Evolutionary conservation across 306 rosid species (phyloP), one percentile per base, ranked within the genome.

Genomic region (Prinsepia uniflora): DNA sequence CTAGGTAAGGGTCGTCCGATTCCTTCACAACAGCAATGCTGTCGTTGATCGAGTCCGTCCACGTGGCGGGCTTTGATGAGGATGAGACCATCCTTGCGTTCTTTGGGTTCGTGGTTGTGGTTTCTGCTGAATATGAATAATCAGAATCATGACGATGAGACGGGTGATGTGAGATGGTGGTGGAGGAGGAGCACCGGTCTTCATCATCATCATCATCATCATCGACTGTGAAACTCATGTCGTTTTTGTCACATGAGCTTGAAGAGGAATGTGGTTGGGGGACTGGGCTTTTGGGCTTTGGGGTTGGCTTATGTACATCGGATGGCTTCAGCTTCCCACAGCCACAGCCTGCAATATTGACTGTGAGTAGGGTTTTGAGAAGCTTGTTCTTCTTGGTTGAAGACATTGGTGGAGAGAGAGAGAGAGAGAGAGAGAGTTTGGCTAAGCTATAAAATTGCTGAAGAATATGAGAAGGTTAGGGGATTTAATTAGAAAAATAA

Each of bases 21-120:
- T 81, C 84, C 78, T 84, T 86, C 85, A 81, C 88, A 8, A 86
- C 47, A 5, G 83, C 86, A 40, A 86, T 47, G 70, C 85, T 81
- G 43, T 63, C 55, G 2, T 30, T 3, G 15, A 84, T 73, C 60
- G 36, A 30, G 36, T 30, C 36, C 36, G 36, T 30, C 36, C 36
- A 30, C 3, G 36, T 30, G 36, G 36, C 36, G 36, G 36, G 36
- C 3, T 30, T 30, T 30, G 36, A 30, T 30, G 36, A 30, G 36
- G 36, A 30, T 30, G 36, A 30, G 36, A 30, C 36, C 36, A 24
- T 52, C 13, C 46, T 10, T 2, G 67, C 46, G 47, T 18, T 62
- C 40, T 66, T 43, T 0, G 39, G 36, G 6, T 76, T 66, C 19
- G 78, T 68, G 7, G 77, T 81, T 12, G 78, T 68, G 7, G 77